phyloP scores from a whole-genome alignment of 2,329 filamentous ascomycete genomes.

The Botrytis fragariae region DNA sequence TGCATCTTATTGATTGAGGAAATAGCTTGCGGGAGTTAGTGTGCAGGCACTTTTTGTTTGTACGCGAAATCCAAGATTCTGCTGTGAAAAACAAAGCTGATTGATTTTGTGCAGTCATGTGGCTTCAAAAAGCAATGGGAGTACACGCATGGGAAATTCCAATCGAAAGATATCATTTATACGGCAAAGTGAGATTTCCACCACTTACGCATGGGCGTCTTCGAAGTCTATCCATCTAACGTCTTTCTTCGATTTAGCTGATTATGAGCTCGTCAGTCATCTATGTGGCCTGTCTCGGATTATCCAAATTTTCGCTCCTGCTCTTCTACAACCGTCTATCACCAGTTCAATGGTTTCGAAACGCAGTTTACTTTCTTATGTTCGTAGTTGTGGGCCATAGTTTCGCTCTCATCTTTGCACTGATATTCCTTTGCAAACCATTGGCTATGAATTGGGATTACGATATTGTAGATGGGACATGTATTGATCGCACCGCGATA shows the following conservation, averaged over 20 bases:
- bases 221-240: neutral
- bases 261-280: constrained; percentile 13
- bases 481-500: constrained; percentile 7
- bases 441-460: constrained; percentile 7
- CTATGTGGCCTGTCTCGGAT: constrained; percentile 14
- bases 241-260: neutral
- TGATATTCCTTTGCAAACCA: constrained; percentile 1
- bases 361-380: constrained; percentile 6
- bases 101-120: neutral
- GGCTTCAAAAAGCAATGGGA: neutral
- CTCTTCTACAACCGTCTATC: constrained; percentile 14
- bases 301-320: constrained; percentile 14
- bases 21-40: constrained; percentile 1
- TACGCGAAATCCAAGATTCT: neutral
- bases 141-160: constrained; percentile 12
- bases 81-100: neutral
- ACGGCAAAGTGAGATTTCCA: constrained; percentile 2
- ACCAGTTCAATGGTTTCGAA: constrained; percentile 5
- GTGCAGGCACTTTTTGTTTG: constrained; percentile 9
- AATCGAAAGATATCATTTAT: neutral
- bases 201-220: neutral
- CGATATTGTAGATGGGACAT: neutral
- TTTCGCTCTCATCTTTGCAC: constrained; percentile 11
- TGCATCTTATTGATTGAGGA: neutral
- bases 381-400: constrained; percentile 2